Evolutionary conservation across 2,329 filamentous ascomycete genomes (phyloP).

Genomic region (Balansia obtecta): DNA sequence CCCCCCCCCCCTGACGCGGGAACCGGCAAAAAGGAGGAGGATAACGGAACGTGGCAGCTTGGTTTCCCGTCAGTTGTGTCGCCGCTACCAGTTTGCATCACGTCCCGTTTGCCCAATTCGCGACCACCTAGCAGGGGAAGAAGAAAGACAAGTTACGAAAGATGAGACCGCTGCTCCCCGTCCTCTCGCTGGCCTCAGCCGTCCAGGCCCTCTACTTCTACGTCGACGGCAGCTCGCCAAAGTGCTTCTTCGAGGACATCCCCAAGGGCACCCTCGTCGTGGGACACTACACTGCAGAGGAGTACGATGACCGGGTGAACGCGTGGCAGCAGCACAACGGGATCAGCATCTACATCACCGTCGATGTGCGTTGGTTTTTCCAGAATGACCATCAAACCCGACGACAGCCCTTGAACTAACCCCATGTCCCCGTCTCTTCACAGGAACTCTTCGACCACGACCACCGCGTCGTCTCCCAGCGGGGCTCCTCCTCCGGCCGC

Average conservation of each 20-base stretch:
- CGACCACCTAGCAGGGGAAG: background rate
- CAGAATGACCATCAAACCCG: too few relatives aligned
- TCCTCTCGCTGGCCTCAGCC: constrained; percentile 51
- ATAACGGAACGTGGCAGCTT: too few relatives aligned
- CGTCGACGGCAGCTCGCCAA: constrained; percentile 72
- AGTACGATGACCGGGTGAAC: constrained; percentile 60
- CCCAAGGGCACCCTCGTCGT: constrained; percentile 96
- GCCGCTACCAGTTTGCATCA: too few relatives aligned
- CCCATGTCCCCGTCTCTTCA: background rate
- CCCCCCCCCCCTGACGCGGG: too few relatives aligned
- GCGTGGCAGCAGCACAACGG: constrained; percentile 62
- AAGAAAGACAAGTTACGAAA: constrained; percentile 9
- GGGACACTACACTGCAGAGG: constrained; percentile 78
- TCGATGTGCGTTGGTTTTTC: constrained; percentile 48
- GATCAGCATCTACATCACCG: constrained; percentile 77
- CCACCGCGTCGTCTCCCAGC: constrained; percentile 87
- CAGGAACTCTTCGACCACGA: constrained; percentile 93
- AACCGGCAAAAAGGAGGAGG: too few relatives aligned
- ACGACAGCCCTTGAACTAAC: background rate
- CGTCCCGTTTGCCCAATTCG: too few relatives aligned
- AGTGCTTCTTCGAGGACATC: constrained; percentile 97
- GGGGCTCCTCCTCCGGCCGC: constrained; percentile 60
- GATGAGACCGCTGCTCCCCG: constrained; percentile 50
- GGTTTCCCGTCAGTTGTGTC: too few relatives aligned
- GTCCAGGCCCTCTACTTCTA: constrained; percentile 90